A percentile compares a stretch with the other conserved stretches of the same genome.
These are phyloP conservation scores for Aspergillus caelatus DNA, from an alignment of 2,329 filamentous ascomycete genomes.

Conservation along the genomic window DNA sequence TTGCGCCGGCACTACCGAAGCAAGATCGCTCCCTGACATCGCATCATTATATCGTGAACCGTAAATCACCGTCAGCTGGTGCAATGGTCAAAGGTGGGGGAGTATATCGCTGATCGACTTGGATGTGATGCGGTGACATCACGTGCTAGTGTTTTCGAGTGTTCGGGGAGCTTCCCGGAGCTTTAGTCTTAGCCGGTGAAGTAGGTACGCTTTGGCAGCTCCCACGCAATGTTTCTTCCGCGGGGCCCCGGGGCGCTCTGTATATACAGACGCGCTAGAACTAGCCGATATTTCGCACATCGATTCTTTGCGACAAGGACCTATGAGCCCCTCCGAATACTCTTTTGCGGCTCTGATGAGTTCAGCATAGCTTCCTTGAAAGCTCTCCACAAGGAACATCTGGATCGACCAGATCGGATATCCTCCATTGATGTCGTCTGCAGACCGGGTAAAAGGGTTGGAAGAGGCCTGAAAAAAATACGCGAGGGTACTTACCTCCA, in stretches of 20 bases:
- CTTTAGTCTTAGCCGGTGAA: conserved; percentile 7
- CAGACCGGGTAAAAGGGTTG: conserved; percentile 74
- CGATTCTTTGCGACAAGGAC: conserved; percentile 35
- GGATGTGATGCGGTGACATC: conserved; percentile 34
- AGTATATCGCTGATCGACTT: conserved; percentile 15
- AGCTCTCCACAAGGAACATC: conserved; percentile 67
- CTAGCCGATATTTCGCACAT: conserved; percentile 14
- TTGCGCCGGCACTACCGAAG: conserved; percentile 70
- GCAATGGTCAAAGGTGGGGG: conserved; percentile 9
- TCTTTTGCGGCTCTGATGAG: conserved; percentile 92
- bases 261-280: conserved; percentile 22
- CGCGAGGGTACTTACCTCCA: conserved; percentile 58
- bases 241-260: conserved; percentile 25
- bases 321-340: conserved; percentile 69
- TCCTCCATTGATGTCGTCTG: conserved; percentile 84
- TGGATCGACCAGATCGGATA: conserved; percentile 58
- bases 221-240: conserved; percentile 28
- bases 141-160: conserved; percentile 27
- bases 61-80: conserved; percentile 18
- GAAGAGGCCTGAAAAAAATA: conserved; percentile 72
- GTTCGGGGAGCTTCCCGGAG: conserved; percentile 18
- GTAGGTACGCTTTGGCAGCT: background rate
- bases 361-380: conserved; percentile 81
- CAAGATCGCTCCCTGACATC: conserved; percentile 42
- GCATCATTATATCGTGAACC: conserved; percentile 29